A percentile compares a stretch with the other conserved stretches of the same genome.
Evolutionary conservation across 2,329 filamentous ascomycete species (phyloP).

Genomic region (Monilinia vaccinii-corymbosi): DNA sequence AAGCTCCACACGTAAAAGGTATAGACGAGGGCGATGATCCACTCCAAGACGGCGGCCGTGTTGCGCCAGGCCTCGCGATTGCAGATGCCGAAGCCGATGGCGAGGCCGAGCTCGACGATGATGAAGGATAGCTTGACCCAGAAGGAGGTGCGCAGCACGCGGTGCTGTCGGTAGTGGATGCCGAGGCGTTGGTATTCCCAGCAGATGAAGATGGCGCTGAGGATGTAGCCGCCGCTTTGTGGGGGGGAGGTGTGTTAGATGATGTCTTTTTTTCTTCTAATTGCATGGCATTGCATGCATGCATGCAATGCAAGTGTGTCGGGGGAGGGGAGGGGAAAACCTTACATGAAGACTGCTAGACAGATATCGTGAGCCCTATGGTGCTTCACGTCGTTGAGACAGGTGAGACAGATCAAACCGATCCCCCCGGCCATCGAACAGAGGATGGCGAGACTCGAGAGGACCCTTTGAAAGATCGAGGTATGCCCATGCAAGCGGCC

Average conservation of each 20-base stretch:
- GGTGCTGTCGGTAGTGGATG: constrained; percentile 66
- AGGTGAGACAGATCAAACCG: constrained; percentile 70
- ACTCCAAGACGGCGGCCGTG: constrained; percentile 69
- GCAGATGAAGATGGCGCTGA: constrained; percentile 83
- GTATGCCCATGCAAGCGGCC: constrained; percentile 69
- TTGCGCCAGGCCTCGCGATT: constrained; percentile 45
- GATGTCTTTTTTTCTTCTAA: too few relatives aligned
- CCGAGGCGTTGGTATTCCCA: constrained; percentile 83
- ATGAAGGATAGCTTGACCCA: constrained; percentile 83
- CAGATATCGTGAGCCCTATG: constrained; percentile 61
- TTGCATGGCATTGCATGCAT: too few relatives aligned
- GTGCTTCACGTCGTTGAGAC: constrained; percentile 70
- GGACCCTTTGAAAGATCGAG: constrained; percentile 49
- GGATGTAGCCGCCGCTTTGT: constrained; percentile 62
- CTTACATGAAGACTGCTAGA: constrained; percentile 57
- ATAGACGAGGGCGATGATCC: constrained; percentile 72
- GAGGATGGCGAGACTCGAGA: constrained; percentile 51
- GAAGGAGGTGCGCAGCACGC: constrained; percentile 68
- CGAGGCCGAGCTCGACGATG: constrained; percentile 65
- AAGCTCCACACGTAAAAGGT: constrained; percentile 84
- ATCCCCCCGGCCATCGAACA: constrained; percentile 64
- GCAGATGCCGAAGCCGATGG: constrained; percentile 60
- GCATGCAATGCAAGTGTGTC: too few relatives aligned
- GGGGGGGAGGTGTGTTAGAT: too few relatives aligned
- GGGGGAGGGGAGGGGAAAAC: neutral